Evolutionary conservation across 2,329 filamentous ascomycete genomes (phyloP), one percentile per base, ranked within the genome.

Genomic region (Cercospora brassicicola): DNA sequence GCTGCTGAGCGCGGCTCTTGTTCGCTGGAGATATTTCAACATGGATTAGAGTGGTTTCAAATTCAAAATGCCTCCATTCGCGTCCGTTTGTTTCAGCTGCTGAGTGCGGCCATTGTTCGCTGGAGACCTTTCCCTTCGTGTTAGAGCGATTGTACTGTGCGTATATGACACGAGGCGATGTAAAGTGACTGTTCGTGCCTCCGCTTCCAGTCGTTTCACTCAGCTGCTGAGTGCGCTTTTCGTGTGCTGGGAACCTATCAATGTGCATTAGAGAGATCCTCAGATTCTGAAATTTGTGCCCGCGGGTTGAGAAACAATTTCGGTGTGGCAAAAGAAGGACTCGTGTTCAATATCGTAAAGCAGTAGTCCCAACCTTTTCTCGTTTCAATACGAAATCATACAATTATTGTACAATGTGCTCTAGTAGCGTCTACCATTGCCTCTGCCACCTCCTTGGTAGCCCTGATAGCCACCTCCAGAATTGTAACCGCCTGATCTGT

Each of bases 391-490:
- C 45, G 20, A 4, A 51, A 51, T 51, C 45, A 23, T 51, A 51
- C 45, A 51, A 51, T 20, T 23, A 51, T 23, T 4, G 26, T 51
- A 51, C 45, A 33, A 31, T 28, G 53, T 33, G 53, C 53, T 45
- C 33, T 61, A 67, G 45, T 67, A 67, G 28, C 66, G 66, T 67
- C 66, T 56, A 36, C 66, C 66, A 26, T 62, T 62, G 63, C 66
- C 42, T 26, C 65, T 51, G 15, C 64, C 64, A 48, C 64, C 64
- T 15, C 61, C 61, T 53, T 55, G 61, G 20, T 60, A 60, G 23
- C 65, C 66, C 31, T 69, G 64, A 53, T 68, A 59, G 30, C 67
- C 67, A 30, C 65, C 51, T 53, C 69, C 45, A 39, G 67, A 51
- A 36, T 62, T 56, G 39, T 65, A 65, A 15, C 65, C 60, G 9